A percentile compares a stretch with the other conserved stretches of the same genome.
Evolutionary conservation across 305 asterid species (phyloP).

Genomic region (Solanum hybrid): DNA sequence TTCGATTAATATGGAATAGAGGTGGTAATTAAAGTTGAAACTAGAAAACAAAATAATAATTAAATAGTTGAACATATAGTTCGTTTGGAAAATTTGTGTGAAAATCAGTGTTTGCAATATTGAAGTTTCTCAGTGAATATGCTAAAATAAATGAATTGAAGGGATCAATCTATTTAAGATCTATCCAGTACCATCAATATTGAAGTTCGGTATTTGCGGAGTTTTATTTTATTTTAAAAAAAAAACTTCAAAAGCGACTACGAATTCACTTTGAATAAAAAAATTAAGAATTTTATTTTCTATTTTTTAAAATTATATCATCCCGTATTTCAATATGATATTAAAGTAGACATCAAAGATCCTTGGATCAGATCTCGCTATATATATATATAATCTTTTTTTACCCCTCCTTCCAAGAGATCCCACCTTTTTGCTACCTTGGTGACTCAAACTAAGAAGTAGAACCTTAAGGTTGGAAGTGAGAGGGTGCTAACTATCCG

Average conservation of each 20-base stretch:
- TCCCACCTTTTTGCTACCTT: neutral
- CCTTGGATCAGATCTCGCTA: neutral
- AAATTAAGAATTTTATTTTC: neutral
- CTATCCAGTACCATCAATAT: neutral
- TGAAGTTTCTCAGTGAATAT: neutral
- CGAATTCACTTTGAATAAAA: neutral
- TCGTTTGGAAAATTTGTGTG: neutral
- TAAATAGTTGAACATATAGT: neutral
- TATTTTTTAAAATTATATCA: neutral
- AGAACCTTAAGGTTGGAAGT: neutral
- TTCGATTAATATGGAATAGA: neutral
- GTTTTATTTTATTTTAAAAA: no score
- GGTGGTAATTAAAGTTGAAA: neutral
- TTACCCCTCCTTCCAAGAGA: neutral
- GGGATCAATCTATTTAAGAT: neutral
- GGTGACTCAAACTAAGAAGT: neutral
- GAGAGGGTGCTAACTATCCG: neutral
- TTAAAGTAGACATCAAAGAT: neutral
- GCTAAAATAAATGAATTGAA: neutral
- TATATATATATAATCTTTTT: no score
- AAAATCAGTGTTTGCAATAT: neutral
- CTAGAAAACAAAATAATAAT: neutral
- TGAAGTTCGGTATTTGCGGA: neutral
- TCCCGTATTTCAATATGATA: neutral
- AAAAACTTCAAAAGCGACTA: neutral